Percentiles rank a stretch among this genome's conserved stretches.
These are phyloP conservation scores for Fusarium sp. DNA, from an alignment of 2,329 filamentous ascomycete genomes.

Conservation along the genomic window DNA sequence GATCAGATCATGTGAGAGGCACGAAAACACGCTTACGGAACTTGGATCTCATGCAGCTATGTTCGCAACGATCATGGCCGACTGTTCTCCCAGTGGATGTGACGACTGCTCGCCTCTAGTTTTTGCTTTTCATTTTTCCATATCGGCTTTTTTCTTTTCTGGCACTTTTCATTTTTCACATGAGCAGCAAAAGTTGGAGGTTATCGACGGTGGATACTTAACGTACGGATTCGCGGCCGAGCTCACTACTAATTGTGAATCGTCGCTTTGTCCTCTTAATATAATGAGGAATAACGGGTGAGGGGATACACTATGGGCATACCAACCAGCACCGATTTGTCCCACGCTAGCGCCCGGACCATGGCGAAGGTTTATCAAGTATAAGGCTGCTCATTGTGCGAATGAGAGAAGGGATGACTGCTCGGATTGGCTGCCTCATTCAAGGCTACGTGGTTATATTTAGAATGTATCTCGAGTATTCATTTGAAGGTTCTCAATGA, in stretches of 20 bases:
- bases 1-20: conserved; percentile 90
- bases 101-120: conserved; percentile 3
- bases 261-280: conserved; percentile 38
- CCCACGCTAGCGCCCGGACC: conserved; percentile 25
- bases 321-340: conserved; percentile 29
- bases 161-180: conserved; percentile 31
- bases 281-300: conserved; percentile 30
- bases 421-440: conserved; percentile 24
- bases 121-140: conserved; percentile 30
- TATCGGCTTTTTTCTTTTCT: conserved; percentile 36
- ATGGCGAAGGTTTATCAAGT: conserved; percentile 27
- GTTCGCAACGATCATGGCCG: conserved; percentile 15
- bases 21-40: conserved; percentile 22
- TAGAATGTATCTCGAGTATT: conserved; percentile 47
- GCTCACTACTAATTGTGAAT: conserved; percentile 36
- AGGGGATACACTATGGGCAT: conserved; percentile 31
- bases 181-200: conserved; percentile 42
- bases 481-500: conserved; percentile 43
- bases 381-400: conserved; percentile 37
- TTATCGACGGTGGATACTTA: conserved; percentile 33
- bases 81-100: conserved; percentile 15
- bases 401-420: conserved; percentile 29
- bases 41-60: conserved; percentile 10
- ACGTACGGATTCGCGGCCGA: conserved; percentile 34
- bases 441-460: conserved; percentile 39